phyloP scores from a whole-genome alignment of 2,329 filamentous ascomycete genomes.

The Fusarium bactridioides region DNA sequence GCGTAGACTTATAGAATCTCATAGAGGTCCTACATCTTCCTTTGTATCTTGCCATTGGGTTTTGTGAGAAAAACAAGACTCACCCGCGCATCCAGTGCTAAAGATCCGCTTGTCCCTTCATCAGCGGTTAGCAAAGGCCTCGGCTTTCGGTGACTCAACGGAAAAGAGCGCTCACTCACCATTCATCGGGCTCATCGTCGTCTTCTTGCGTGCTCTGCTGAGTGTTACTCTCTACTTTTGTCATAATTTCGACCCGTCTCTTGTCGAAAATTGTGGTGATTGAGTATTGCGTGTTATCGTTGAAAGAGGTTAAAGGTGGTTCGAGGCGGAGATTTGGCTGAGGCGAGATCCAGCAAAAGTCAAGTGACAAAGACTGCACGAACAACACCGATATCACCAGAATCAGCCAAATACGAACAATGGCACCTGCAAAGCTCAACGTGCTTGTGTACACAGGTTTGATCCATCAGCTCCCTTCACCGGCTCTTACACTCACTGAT shows the following conservation, averaged over 20 bases:
- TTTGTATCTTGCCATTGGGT: neutral
- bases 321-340: conserved; percentile 35
- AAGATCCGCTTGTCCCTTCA: conserved; percentile 96
- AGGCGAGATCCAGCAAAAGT: conserved; percentile 32
- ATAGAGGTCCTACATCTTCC: neutral
- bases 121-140: conserved; percentile 34
- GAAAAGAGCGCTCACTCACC: conserved; percentile 63
- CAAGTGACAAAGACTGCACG: conserved; percentile 32
- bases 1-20: neutral
- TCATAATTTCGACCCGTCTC: conserved; percentile 44
- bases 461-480: neutral
- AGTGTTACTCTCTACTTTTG: conserved; percentile 60
- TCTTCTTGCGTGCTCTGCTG: conserved; percentile 48
- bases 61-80: conserved; percentile 30
- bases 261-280: conserved; percentile 37
- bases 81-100: conserved; percentile 93
- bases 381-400: neutral
- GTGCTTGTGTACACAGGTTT: conserved; percentile 91
- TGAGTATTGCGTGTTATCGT: neutral
- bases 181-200: conserved; percentile 91
- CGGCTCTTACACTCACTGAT: neutral
- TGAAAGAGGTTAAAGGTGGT: conserved; percentile 33
- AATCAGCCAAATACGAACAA: conserved; percentile 44
- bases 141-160: conserved; percentile 28
- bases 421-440: conserved; percentile 80